phyloP scores from a whole-genome alignment of 352 stramenopile genomes.

The Phytopythium sindhum region DNA sequence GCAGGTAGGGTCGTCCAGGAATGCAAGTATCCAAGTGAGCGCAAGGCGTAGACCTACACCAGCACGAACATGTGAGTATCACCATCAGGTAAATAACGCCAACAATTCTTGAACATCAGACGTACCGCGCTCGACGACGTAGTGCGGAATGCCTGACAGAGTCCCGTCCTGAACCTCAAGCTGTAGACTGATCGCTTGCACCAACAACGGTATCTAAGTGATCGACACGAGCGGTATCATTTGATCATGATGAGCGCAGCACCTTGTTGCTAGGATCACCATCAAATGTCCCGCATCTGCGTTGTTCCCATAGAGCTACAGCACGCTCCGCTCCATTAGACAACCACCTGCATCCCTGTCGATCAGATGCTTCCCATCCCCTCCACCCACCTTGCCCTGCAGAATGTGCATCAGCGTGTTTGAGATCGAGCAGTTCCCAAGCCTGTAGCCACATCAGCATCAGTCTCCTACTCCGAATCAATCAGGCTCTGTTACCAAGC shows the following conservation, averaged over 20 bases:
- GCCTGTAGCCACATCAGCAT: constrained; percentile 7
- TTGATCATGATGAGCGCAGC: neutral
- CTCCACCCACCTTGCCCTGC: constrained; percentile 30
- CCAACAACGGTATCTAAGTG: neutral
- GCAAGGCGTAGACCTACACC: constrained; percentile 39
- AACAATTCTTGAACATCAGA: neutral
- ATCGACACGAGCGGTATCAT: neutral
- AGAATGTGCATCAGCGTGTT: constrained; percentile 62
- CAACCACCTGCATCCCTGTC: neutral
- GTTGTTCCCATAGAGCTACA: constrained; percentile 9
- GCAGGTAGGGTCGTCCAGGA: constrained; percentile 36
- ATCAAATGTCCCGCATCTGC: constrained; percentile 44
- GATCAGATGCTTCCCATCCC: neutral
- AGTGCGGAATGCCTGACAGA: constrained; percentile 24
- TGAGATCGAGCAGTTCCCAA: constrained; percentile 44
- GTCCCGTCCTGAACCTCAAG: constrained; percentile 35
- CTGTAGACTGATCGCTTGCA: constrained; percentile 24
- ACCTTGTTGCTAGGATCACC: constrained; percentile 31
- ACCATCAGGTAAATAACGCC: neutral
- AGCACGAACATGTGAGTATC: neutral
- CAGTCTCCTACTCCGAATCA: neutral
- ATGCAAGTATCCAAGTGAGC: constrained; percentile 44
- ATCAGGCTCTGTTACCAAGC: too few species aligned
- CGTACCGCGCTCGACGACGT: constrained; percentile 28
- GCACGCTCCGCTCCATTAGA: neutral